Base-by-base conservation (phyloP, 371 early-diverging fungal genomes). In the Apophysomyces elegans region DNA sequence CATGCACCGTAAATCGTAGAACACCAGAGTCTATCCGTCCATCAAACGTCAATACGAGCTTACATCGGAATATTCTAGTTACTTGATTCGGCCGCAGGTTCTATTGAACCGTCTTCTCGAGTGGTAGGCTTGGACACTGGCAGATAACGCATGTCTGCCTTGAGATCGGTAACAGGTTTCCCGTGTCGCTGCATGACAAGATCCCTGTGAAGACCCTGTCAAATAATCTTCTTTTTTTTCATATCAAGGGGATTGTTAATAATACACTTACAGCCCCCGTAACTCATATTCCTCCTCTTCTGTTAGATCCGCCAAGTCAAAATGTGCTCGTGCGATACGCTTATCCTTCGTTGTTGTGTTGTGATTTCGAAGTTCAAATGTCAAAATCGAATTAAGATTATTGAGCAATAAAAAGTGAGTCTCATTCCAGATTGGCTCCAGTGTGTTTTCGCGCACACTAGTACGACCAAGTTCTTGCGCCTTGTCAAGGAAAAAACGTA, bases 401-500 rank as follows among this genome's bases (percentile, higher is more conserved):
- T 84, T 84, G 18, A 88, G 63, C 61, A 88, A 68, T 50, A 90
- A 71, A 44, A 84, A 80, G 62, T 78, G 72, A 3, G 86, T 87
- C 63, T 89, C 84, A 60, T 85, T 80, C 88, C 88, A 90, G 35
- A 77, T 72, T 37, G 90, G 88, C 56, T 81, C 73, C 44, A 79
- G 68, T 5, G 90, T 88, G 62, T 89, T 83, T 43, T 88, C 78
- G 41, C 79, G 73, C 12, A 83, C 82, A 11, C 76, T 83, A n/a
- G 92, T 90, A 14, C 85, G 79, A 13, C 83, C 86, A 5, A 92
- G 76, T 59, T 90, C 92, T 13, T 90, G 90, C 5, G 89, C 86
- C 65, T 92, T 91, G 38, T 91, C 89, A 13, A 95, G 76, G 39
- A 84, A 86, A 58, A 96, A 83, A 8, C 83, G 82, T 37, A 91